Conservation (phyloP, 2,329 filamentous ascomycete genomes). For the Fusarium anguioides region DNA sequence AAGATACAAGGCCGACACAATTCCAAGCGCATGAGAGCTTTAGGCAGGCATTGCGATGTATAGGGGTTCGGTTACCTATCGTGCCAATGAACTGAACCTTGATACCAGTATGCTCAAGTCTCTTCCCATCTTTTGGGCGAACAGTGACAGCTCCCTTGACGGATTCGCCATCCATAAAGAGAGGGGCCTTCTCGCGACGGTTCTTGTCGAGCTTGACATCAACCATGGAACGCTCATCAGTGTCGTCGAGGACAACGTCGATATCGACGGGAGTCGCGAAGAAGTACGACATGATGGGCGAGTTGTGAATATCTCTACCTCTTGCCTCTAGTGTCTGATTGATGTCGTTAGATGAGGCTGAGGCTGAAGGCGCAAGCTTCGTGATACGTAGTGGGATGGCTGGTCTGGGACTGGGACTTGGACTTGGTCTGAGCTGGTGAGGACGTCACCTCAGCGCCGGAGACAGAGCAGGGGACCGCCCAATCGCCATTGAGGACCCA, state of each 20-base stretch:
- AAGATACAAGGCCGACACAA: not conserved
- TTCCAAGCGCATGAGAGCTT: slow-evolving; percentile 15
- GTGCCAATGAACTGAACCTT: slow-evolving; percentile 99
- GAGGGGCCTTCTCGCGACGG: slow-evolving; percentile 92
- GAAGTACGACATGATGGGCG: slow-evolving; percentile 86
- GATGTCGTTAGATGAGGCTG: slow-evolving; percentile 24
- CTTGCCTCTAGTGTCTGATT: not conserved
- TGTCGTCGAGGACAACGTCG: slow-evolving; percentile 96
- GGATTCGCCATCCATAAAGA: slow-evolving; percentile 98
- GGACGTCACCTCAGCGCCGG: too few relatives aligned
- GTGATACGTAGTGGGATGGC: slow-evolving; percentile 29
- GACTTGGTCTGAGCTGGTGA: too few relatives aligned
- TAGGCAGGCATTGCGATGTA: slow-evolving; percentile 15
- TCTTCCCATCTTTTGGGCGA: slow-evolving; percentile 96
- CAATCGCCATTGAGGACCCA: slow-evolving; percentile 43
- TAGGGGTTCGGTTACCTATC: slow-evolving; percentile 73
- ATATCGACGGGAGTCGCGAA: slow-evolving; percentile 99
- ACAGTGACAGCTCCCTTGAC: slow-evolving; percentile 97
- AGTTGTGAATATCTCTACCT: not conserved
- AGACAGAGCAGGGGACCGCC: too few relatives aligned
- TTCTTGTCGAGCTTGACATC: slow-evolving; percentile 99
- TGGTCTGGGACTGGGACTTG: slow-evolving; percentile 30
- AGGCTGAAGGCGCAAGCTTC: slow-evolving; percentile 32
- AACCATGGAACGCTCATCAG: slow-evolving; percentile 92
- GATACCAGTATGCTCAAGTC: slow-evolving; percentile 97